Evolutionary conservation across 2,329 filamentous ascomycete genomes (phyloP).

Genomic region (Cladosporium halotolerans): DNA sequence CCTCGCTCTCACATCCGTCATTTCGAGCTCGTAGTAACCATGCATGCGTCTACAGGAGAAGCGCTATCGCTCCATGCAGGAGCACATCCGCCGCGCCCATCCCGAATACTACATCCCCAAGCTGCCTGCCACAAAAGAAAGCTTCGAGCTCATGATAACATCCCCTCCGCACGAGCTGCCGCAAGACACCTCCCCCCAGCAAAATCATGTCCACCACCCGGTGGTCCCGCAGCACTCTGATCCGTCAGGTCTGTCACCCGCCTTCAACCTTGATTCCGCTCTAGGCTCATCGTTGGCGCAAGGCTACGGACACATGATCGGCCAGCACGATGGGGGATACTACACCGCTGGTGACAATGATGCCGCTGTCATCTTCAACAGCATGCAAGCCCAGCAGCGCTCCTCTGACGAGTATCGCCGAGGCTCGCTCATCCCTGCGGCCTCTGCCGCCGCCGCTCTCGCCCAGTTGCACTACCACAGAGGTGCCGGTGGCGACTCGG

Average conservation of each 20-base stretch:
- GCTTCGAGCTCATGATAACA: slow-evolving; percentile 93
- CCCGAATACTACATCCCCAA: slow-evolving; percentile 97
- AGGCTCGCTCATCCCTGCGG: slow-evolving; percentile 58
- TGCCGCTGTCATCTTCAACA: slow-evolving; percentile 51
- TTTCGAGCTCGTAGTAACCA: slow-evolving; percentile 10
- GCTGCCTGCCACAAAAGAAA: slow-evolving; percentile 95
- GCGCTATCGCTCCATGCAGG: slow-evolving; percentile 96
- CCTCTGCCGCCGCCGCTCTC: slow-evolving; percentile 76
- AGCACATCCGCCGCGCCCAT: slow-evolving; percentile 95
- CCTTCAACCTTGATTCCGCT: slow-evolving; percentile 27
- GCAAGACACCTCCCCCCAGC: slow-evolving; percentile 38
- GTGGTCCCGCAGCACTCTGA: slow-evolving; percentile 23
- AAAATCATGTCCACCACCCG: slow-evolving; percentile 22
- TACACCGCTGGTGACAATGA: slow-evolving; percentile 52
- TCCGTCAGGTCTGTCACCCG: slow-evolving; percentile 33
- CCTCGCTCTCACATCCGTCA: background rate
- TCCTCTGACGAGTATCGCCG: slow-evolving; percentile 63
- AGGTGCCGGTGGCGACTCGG: slow-evolving; percentile 53
- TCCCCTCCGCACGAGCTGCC: slow-evolving; percentile 71
- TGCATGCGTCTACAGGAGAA: slow-evolving; percentile 61
- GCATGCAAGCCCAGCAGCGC: slow-evolving; percentile 53
- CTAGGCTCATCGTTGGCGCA: slow-evolving; percentile 30
- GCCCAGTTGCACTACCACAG: slow-evolving; percentile 79
- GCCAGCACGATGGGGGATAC: slow-evolving; percentile 39
- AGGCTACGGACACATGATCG: slow-evolving; percentile 28